Percentiles rank a stretch among this genome's conserved stretches.
phyloP scores from a whole-genome alignment of 805 yeast genomes.

The Metschnikowia noctiluminum region DNA sequence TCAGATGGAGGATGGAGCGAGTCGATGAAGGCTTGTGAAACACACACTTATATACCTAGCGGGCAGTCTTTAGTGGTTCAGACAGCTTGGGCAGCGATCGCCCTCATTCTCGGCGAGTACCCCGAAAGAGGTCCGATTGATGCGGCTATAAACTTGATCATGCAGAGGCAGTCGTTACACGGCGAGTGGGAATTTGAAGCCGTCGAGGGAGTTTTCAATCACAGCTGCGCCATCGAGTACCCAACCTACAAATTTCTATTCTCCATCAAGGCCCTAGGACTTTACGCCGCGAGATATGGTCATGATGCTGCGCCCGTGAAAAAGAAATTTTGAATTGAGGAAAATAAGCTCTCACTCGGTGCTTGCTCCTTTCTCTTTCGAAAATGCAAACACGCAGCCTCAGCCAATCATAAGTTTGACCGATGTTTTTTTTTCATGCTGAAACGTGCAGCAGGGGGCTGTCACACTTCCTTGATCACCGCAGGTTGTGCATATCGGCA shows the following conservation, averaged over 20 bases:
- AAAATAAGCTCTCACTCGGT: no score
- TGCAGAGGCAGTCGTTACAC: constrained; percentile 59
- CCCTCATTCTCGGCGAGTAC: constrained; percentile 73
- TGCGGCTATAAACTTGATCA: constrained; percentile 59
- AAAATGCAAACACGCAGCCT: no score
- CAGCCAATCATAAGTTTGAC: neutral
- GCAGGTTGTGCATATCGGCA: constrained; percentile 7
- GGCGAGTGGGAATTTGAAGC: constrained; percentile 89
- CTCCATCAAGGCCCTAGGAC: constrained; percentile 89
- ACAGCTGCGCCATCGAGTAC: constrained; percentile 86
- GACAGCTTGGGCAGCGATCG: constrained; percentile 90
- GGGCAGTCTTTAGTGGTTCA: constrained; percentile 72
- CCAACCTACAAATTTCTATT: constrained; percentile 89
- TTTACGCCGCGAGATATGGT: constrained; percentile 43
- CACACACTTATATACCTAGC: constrained; percentile 68
- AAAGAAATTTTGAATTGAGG: neutral
- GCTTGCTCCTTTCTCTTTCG: no score
- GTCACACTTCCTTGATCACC: neutral
- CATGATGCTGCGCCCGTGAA: constrained; percentile 4
- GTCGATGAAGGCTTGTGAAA: constrained; percentile 84
- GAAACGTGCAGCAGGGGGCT: no score
- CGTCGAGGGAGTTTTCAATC: constrained; percentile 95
- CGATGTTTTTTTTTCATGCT: neutral
- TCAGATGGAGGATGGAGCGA: constrained; percentile 98
- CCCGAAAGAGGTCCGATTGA: constrained; percentile 65